Conservation (phyloP, 805 yeast genomes). For the Metschnikowia matae region DNA sequence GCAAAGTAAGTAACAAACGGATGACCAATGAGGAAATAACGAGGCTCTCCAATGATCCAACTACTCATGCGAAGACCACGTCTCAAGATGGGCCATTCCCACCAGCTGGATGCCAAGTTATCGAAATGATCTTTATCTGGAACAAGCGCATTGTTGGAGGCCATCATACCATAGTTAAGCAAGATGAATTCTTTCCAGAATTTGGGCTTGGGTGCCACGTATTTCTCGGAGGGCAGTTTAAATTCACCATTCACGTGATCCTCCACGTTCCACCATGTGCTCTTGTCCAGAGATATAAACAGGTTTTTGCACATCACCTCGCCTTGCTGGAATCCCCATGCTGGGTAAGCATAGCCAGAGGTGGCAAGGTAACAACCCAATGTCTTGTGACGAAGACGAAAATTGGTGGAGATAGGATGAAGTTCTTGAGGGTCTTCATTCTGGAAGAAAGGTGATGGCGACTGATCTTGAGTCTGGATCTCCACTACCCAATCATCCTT, state of each 20-base stretch:
- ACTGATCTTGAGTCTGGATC: constrained; percentile 57
- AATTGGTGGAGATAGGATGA: constrained; percentile 74
- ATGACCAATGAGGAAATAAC: constrained; percentile 60
- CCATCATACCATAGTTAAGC: constrained; percentile 76
- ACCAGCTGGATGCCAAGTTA: constrained; percentile 67
- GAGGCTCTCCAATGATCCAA: constrained; percentile 57
- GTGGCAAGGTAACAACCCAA: constrained; percentile 78
- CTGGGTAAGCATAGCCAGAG: constrained; percentile 63
- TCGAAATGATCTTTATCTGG: constrained; percentile 73
- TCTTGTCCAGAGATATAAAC: constrained; percentile 51
- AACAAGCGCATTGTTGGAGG: constrained; percentile 75
- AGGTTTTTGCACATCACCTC: constrained; percentile 68
- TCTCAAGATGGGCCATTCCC: constrained; percentile 87
- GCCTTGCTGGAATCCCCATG: constrained; percentile 83
- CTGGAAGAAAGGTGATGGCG: constrained; percentile 38
- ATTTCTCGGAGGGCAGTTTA: constrained; percentile 25
- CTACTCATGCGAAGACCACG: constrained; percentile 73
- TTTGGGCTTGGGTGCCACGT: constrained; percentile 52
- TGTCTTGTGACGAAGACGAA: constrained; percentile 59
- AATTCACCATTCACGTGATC: constrained; percentile 54
- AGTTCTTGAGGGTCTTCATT: constrained; percentile 47
- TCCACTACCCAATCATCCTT: constrained; percentile 92
- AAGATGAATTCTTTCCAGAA: constrained; percentile 74
- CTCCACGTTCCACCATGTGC: constrained; percentile 81
- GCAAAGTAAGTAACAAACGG: constrained; percentile 70